phyloP scores from a whole-genome alignment of 2,329 filamentous ascomycete genomes.

The Myriangium duriaei region DNA sequence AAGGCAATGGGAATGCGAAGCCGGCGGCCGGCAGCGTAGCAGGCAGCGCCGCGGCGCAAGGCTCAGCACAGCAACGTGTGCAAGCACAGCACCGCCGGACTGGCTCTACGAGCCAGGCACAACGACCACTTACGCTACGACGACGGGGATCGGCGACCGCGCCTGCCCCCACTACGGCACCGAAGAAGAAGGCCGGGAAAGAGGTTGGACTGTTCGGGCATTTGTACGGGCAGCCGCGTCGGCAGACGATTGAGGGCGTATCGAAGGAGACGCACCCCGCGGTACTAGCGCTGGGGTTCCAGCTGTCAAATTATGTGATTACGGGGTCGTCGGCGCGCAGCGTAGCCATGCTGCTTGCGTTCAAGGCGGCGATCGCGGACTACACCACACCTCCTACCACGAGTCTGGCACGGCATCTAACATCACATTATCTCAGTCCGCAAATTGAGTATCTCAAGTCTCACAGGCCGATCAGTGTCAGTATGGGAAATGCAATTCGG shows the following conservation, averaged over 20 bases:
- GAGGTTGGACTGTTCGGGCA: conserved; percentile 70
- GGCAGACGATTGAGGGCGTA: conserved; percentile 46
- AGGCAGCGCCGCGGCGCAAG: conserved; percentile 21
- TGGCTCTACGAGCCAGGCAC: conserved; percentile 14
- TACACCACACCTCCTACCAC: conserved; percentile 79
- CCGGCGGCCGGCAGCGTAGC: no score
- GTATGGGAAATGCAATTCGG: conserved; percentile 92
- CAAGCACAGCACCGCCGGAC: conserved; percentile 13
- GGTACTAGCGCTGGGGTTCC: conserved; percentile 72
- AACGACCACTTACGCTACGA: conserved; percentile 24
- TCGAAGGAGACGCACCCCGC: conserved; percentile 71
- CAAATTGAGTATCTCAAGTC: conserved; percentile 92
- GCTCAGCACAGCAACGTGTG: conserved; percentile 18
- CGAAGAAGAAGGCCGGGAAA: conserved; percentile 44
- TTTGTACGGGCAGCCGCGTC: conserved; percentile 52
- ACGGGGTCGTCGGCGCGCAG: conserved; percentile 82
- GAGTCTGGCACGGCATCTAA: conserved; percentile 81
- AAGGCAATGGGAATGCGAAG: conserved; percentile 18
- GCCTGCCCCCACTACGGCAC: conserved; percentile 11
- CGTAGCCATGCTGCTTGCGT: conserved; percentile 75
- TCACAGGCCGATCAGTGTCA: conserved; percentile 89
- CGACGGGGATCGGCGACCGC: conserved; percentile 12
- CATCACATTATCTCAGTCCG: conserved; percentile 77
- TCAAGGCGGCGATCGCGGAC: conserved; percentile 85
- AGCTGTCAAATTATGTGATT: conserved; percentile 79